Percentiles rank a stretch among this genome's conserved stretches.
These are phyloP conservation scores for Lepidium africanum DNA, from an alignment of 345 rosid genomes.

Conservation along the genomic window DNA sequence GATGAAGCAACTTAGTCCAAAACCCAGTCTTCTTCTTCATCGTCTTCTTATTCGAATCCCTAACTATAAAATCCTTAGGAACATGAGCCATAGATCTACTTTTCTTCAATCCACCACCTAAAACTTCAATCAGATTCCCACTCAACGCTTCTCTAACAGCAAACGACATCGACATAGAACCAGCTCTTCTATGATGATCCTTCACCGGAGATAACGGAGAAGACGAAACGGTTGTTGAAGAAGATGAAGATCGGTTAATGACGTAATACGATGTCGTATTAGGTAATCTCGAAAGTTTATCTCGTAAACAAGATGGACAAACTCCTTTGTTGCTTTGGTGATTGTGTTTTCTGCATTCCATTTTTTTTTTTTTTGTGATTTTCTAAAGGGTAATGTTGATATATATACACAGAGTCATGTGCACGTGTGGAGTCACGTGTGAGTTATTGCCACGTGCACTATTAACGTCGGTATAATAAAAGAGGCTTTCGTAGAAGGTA, in stretches of 20 bases:
- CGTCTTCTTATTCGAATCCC: conserved; percentile 26
- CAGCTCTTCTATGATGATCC: conserved; percentile 33
- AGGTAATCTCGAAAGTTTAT: conserved; percentile 13
- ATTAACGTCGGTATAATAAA: conserved; percentile 8
- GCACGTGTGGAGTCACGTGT: conserved; percentile 18
- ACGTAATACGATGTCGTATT: conserved; percentile 16
- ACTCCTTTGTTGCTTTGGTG: conserved; percentile 24
- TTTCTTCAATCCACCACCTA: conserved; percentile 51
- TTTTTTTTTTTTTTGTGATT: neutral
- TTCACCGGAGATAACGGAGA: conserved; percentile 6
- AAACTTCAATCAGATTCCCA: conserved; percentile 13
- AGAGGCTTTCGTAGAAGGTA: neutral
- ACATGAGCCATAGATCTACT: conserved; percentile 63
- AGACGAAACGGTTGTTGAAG: conserved; percentile 13
- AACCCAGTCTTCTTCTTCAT: conserved; percentile 38
- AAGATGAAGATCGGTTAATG: conserved; percentile 4
- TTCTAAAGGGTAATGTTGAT: no score
- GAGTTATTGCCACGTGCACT: conserved; percentile 11
- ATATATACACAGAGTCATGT: neutral
- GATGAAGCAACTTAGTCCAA: conserved; percentile 57
- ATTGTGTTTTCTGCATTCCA: conserved; percentile 31
- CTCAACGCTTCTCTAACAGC: conserved; percentile 25
- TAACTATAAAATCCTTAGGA: conserved; percentile 27
- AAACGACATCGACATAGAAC: conserved; percentile 38
- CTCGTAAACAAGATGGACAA: conserved; percentile 22